Evolutionary conservation across 2,329 filamentous ascomycete species (phyloP).

Genomic region (Zymoseptoria brevis): DNA sequence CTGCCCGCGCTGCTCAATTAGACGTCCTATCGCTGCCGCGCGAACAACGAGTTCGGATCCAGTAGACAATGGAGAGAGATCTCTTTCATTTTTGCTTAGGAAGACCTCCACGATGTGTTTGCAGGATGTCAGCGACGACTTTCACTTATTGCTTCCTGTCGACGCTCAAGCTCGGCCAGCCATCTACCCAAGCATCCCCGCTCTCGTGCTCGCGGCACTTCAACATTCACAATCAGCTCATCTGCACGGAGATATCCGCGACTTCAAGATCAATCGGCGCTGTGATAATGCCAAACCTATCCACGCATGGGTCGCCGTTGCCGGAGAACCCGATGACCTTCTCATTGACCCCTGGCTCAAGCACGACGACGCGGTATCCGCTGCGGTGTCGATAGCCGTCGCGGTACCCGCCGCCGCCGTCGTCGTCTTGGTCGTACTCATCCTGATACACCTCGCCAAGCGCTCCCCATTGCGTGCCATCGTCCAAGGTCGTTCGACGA

Average conservation of each 20-base stretch:
- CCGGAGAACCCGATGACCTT: slow-evolving; percentile 43
- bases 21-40: too few relatives aligned
- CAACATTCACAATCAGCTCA: neutral
- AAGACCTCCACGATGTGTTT: too few relatives aligned
- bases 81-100: too few relatives aligned
- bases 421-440: neutral
- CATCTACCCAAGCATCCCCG: neutral
- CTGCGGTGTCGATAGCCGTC: neutral
- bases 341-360: slow-evolving; percentile 31
- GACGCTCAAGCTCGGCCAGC: neutral
- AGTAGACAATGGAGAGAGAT: too few relatives aligned
- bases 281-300: slow-evolving; percentile 44
- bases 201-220: neutral
- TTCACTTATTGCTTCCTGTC: too few relatives aligned
- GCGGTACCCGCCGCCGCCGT: too few relatives aligned
- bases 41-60: too few relatives aligned
- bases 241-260: slow-evolving; percentile 26
- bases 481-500: slow-evolving; percentile 26
- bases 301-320: slow-evolving; percentile 20
- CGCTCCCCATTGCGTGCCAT: slow-evolving; percentile 27
- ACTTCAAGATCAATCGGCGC: slow-evolving; percentile 33
- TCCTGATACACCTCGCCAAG: slow-evolving; percentile 17
- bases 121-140: too few relatives aligned
- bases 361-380: slow-evolving; percentile 10
- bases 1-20: too few relatives aligned